Evolutionary conservation across 1,284 basidiomycete species (phyloP).

Genomic region (Ceratorhiza oryzae-sativae): DNA sequence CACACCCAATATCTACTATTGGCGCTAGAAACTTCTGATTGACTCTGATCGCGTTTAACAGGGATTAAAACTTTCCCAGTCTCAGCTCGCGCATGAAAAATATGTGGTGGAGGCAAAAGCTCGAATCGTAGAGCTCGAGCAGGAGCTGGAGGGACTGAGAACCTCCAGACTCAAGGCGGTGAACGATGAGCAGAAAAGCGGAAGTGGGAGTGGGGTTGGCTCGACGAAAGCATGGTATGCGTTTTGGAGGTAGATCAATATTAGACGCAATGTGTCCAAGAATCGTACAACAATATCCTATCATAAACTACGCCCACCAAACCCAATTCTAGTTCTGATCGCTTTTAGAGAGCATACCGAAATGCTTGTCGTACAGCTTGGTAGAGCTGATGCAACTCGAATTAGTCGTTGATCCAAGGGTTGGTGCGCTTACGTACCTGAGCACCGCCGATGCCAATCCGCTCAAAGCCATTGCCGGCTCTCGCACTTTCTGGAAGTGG

Average conservation of each 20-base stretch:
- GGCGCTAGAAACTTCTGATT: neutral
- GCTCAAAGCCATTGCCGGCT: conserved; percentile 67
- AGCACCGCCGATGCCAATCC: conserved; percentile 73
- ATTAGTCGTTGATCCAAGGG: conserved; percentile 3
- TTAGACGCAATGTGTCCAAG: conserved; percentile 9
- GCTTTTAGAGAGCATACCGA: conserved; percentile 62
- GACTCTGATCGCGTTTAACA: conserved; percentile 25
- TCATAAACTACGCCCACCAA: too few species aligned
- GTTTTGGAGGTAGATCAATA: conserved; percentile 3
- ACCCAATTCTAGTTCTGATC: conserved; percentile 19
- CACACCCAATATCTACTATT: too few species aligned
- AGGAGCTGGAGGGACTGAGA: conserved; percentile 58
- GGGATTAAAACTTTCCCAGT: conserved; percentile 35
- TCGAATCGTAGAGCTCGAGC: conserved; percentile 63
- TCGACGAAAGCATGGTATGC: conserved; percentile 13
- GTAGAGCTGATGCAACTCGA: conserved; percentile 58
- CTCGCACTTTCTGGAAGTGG: conserved; percentile 63
- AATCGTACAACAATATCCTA: conserved; percentile 36
- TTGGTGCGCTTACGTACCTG: conserved; percentile 65
- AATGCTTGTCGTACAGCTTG: conserved; percentile 74
- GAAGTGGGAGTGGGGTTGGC: neutral
- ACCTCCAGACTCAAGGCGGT: neutral
- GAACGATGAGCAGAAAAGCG: neutral
- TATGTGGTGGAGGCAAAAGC: conserved; percentile 65
- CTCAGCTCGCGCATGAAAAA: conserved; percentile 62